These are phyloP conservation scores for Fusarium torulosum DNA, from an alignment of 2,329 filamentous ascomycete species.

Conservation along the genomic window DNA sequence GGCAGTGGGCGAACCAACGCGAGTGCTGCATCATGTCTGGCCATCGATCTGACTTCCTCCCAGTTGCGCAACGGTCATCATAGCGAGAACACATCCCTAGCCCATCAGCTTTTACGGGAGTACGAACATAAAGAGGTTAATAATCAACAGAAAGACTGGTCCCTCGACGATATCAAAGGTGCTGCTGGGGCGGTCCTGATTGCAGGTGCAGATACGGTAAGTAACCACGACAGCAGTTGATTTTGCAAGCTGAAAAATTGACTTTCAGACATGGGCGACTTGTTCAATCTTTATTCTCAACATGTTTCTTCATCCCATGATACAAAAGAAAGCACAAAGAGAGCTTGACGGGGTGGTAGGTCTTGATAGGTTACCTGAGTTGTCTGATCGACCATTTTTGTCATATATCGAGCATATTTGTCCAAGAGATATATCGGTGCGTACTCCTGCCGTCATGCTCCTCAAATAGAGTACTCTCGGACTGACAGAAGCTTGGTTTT, in stretches of 20 bases:
- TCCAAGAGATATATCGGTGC: slow-evolving; percentile 59
- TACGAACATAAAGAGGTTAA: slow-evolving; percentile 32
- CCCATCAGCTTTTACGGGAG: slow-evolving; percentile 43
- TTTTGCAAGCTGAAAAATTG: slow-evolving; percentile 37
- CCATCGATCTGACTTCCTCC: slow-evolving; percentile 27
- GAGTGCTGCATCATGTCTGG: background rate
- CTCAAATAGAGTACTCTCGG: background rate
- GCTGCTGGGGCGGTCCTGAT: slow-evolving; percentile 63
- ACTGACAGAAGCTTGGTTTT: slow-evolving; percentile 1
- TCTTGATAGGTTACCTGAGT: slow-evolving; percentile 57
- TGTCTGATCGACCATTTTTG: slow-evolving; percentile 59
- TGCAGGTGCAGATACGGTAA: slow-evolving; percentile 60
- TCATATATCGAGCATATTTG: slow-evolving; percentile 60
- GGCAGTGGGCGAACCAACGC: background rate
- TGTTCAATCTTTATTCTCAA: slow-evolving; percentile 58
- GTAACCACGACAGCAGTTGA: slow-evolving; percentile 34
- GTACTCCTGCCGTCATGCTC: slow-evolving; percentile 7
- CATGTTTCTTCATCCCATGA: slow-evolving; percentile 57
- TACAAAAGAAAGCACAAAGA: slow-evolving; percentile 61
- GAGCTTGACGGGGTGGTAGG: slow-evolving; percentile 61
- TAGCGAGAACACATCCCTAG: slow-evolving; percentile 43
- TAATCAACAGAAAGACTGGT: slow-evolving; percentile 40
- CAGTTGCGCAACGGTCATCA: slow-evolving; percentile 20
- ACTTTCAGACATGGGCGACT: slow-evolving; percentile 47
- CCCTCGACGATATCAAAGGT: slow-evolving; percentile 62